Conservation (phyloP, 176 grass and related monocot species). For the Alloteropsis semialata region DNA sequence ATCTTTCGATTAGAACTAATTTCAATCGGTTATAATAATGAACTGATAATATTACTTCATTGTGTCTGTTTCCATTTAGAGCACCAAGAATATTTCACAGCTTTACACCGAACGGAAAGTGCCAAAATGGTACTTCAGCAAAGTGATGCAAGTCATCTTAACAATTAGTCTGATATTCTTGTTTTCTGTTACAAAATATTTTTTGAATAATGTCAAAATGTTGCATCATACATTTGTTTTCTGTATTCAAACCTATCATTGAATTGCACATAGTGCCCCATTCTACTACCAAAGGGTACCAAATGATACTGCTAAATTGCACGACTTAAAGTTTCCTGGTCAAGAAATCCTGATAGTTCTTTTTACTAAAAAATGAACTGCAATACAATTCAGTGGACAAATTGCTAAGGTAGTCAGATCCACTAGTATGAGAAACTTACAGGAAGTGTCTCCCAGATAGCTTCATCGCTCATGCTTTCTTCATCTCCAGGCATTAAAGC, state of each 20-base stretch:
- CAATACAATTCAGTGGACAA: neutral
- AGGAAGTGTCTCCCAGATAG: conserved; percentile 94
- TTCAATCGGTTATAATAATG: neutral
- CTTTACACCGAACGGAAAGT: neutral
- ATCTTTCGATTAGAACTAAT: neutral
- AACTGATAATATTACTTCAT: neutral
- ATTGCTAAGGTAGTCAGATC: neutral
- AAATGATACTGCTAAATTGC: neutral
- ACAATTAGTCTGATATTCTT: neutral
- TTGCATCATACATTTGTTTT: neutral
- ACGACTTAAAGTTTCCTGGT: neutral
- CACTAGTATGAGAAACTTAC: conserved; percentile 50
- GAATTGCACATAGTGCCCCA: neutral
- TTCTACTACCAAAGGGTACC: neutral
- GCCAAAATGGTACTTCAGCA: neutral
- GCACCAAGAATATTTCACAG: neutral
- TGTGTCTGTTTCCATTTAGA: neutral
- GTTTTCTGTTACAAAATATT: neutral
- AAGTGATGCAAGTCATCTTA: conserved; percentile 10
- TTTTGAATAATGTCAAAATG: neutral
- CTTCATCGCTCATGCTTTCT: conserved; percentile 91
- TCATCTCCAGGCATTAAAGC: conserved; percentile 98
- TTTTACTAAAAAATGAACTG: neutral
- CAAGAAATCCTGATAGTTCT: neutral
- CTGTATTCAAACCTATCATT: conserved; percentile 6